Base-by-base conservation (phyloP, 441 rosid species). In the Codiaeum variegatum region DNA sequence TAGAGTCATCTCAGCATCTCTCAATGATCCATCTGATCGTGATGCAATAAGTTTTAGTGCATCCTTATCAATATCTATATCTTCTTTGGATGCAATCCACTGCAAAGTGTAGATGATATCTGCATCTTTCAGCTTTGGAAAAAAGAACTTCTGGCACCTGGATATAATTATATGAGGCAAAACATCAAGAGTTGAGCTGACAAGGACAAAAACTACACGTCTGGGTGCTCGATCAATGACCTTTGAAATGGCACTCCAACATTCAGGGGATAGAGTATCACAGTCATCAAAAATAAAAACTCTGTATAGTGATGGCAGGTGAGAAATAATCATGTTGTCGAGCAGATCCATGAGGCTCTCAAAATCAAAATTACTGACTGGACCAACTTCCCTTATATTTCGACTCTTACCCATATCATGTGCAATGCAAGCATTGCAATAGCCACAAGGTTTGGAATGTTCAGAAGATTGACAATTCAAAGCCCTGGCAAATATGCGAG, bases 1-100 rank as follows among this genome's bases (percentile, higher is more conserved):
- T 67, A 96, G 88, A 71, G 99, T 96, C 98, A 96, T 96, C 80
- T 89, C 92, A 28, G 98, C 97, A 85, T 96, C 98, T 81, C 99
- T 86, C 80, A 96, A 79, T 3, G 99, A 96, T 75, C 99, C 99
- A 80, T 93, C 98, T 15, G 99, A 96, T 75, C 94, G 87, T 10
- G 98, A 91, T 56, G 98, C 96, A 72, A 96, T 93, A 75, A 96
- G 97, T 82, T 93, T 96, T 62, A 93, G 76, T 0, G 99, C 99
- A 81, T 93, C 94, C 80, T 82, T 87, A 67, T 93, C 97, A 52
- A 96, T 92, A 73, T 88, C 90, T 31, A 93, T 70, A 68, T 80
- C 87, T 83, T 95, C 99, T 81, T 85, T 93, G 55, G 95, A 85
- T 4, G 97, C 92, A 64, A 95, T 88, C 90, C 90, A 87, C 71